Base-by-base conservation (phyloP, 2,329 filamentous ascomycete species). In the Nemania sp. region DNA sequence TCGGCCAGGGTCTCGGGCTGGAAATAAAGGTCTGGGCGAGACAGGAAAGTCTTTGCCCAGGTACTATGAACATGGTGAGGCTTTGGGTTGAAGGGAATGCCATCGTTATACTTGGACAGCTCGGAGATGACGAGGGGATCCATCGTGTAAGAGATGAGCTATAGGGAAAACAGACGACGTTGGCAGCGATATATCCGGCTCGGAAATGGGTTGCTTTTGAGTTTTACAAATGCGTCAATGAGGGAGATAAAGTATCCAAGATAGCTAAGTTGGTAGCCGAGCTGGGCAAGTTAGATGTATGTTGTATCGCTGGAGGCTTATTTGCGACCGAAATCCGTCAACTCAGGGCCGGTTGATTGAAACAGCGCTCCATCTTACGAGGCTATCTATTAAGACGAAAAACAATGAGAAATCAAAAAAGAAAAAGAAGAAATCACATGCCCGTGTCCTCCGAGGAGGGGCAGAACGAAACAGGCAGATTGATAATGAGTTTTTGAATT, bases 11-110 rank as follows among this genome's bases (percentile, higher is more conserved):
- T 89, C 69, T 90, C 84, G 2, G 95, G 95, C 70, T 90, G 90
- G 68, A 98, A 87, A 77, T 94, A 97, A 60, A 98, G 87, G 80
- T 97, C 92, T 2, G 95, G 95, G 17, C 88, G 85, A 52, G 90
- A 95, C 71, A 90, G 88, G 79, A 96, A 97, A 51, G 95, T 98
- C 72, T 89, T 88, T 40, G 95, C 95, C 95, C 95, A 99, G 18
- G 95, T 99, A 70, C 89, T 88, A 79, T 98, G 95, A 50, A 88
- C 78, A 75, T 98, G 88, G 54, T 85, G 80, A 61, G 84, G 80
- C 59, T 82, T 83, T 5, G 91, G 90, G 74, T 89, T 90, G 79
- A 98, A 97, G 45, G 92, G 87, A 40, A 95, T 69, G 59, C 54
- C 68, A 57, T 72, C 71, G n/a, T 60, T 59, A 56, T 59, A 63